Evolutionary conservation across 75 land plant species (phyloP).

Genomic region (Selaginella tamariscina): DNA sequence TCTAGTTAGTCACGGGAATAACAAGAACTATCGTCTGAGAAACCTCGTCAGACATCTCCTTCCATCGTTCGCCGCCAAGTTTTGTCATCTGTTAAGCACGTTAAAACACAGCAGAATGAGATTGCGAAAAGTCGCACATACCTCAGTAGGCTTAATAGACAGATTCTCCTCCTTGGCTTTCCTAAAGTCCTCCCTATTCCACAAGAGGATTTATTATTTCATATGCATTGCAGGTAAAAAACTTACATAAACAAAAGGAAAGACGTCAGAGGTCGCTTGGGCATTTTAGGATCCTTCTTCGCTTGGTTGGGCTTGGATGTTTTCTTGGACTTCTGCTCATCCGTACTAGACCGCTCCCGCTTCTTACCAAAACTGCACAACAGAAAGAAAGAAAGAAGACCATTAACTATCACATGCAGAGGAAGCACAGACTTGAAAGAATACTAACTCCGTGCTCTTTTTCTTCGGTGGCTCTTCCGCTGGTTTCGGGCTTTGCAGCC

Average conservation of each 20-base stretch:
- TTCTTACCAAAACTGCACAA: neutral
- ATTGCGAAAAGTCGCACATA: neutral
- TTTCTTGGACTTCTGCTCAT: constrained; percentile 2
- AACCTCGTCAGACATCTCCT: constrained; percentile 7
- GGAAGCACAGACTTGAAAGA: too few relatives aligned
- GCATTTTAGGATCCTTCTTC: neutral
- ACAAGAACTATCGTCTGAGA: neutral
- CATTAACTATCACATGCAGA: too few relatives aligned
- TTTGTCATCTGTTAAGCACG: neutral
- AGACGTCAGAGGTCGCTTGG: constrained; percentile 1
- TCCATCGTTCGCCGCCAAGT: constrained; percentile 8
- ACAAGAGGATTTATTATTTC: too few relatives aligned
- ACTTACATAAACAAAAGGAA: constrained; percentile 8
- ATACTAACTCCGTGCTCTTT: too few relatives aligned
- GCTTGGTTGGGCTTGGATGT: neutral
- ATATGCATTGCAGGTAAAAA: too few relatives aligned
- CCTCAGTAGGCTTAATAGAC: neutral
- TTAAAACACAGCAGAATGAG: neutral
- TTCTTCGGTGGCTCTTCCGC: too few relatives aligned
- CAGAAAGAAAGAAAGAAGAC: neutral
- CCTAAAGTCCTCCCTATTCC: constrained; percentile 11
- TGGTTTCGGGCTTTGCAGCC: too few relatives aligned
- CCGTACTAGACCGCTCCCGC: neutral
- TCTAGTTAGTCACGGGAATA: constrained; percentile 7
- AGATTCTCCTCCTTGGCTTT: neutral